Percentiles rank a stretch among this genome's conserved stretches.
These are phyloP conservation scores for Aphanomyces astaci DNA, from an alignment of 352 stramenopile genomes.

Conservation along the genomic window DNA sequence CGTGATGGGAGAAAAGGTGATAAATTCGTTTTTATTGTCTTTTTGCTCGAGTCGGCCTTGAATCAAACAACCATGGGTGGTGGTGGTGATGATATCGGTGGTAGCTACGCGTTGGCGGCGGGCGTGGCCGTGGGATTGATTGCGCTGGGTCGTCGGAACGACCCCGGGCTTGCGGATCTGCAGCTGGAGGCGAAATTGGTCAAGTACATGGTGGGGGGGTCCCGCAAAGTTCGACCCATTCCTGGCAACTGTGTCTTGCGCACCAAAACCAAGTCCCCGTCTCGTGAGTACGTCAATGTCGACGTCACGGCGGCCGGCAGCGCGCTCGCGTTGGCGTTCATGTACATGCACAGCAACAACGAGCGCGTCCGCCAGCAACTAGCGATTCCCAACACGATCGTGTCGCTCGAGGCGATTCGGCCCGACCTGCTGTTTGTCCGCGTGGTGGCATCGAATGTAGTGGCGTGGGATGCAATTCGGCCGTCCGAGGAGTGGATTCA, in stretches of 20 bases:
- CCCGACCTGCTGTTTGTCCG: constrained; percentile 93
- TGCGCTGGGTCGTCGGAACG: constrained; percentile 80
- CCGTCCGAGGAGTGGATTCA: constrained; percentile 89
- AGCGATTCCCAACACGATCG: constrained; percentile 90
- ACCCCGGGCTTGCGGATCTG: constrained; percentile 91
- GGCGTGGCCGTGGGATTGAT: constrained; percentile 95
- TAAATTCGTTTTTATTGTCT: too few relatives aligned
- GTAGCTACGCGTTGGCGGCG: constrained; percentile 81
- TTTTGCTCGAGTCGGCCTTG: too few relatives aligned
- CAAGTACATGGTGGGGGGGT: constrained; percentile 88
- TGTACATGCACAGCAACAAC: constrained; percentile 94
- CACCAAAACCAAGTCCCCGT: not conserved
- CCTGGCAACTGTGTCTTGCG: constrained; percentile 2
- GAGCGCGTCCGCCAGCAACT: constrained; percentile 77
- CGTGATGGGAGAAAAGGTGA: not conserved
- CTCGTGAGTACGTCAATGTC: constrained; percentile 88
- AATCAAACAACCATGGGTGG: not conserved
- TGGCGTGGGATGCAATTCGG: constrained; percentile 92
- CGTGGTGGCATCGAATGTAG: constrained; percentile 89
- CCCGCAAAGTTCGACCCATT: constrained; percentile 32
- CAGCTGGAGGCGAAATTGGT: constrained; percentile 95
- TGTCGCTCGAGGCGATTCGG: constrained; percentile 92
- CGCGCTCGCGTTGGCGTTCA: constrained; percentile 92
- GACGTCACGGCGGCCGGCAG: constrained; percentile 91
- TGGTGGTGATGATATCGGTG: not conserved